Evolutionary conservation across 1,139 yeast genomes (phyloP), one percentile per base, ranked within the genome.

Genomic region (Kodamaea sp.): DNA sequence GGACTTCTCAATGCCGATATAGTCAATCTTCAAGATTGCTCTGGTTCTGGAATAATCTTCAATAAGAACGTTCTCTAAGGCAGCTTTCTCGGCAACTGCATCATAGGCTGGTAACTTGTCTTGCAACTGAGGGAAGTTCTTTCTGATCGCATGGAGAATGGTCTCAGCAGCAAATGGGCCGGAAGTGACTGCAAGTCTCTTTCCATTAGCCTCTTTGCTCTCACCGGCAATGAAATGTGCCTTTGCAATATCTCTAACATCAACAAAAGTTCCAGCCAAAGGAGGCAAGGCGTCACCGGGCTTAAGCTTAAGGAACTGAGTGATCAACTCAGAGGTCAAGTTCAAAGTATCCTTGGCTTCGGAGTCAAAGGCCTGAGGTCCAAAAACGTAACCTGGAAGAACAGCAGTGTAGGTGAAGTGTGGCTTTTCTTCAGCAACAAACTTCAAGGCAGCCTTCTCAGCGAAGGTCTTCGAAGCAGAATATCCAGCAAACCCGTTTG

Each of bases 211-310:
- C 1, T 53, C 39, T 5, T 43, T 51, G 18, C 57, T 51, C 31
- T 66, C 67, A 12, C 68, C 42, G 1, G 74, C 70, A 4, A 55
- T 48, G 16, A 69, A 48, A 37, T 70, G 76, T 9, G 68, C 57
- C 24, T 44, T 44, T 7, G 75, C 73, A 22, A 66, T 71, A 42
- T 70, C 75, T 41, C 73, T 59, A 7, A 69, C 75, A 37, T 70
- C 73, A 28, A 56, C 48, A 21, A 46, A 61, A 1, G 55, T 50
- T 13, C 63, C 67, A 5, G 40, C 52, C 28, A 53, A 51, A 35
- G 34, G 24, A 37, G 42, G 51, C 50, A 12, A 40, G 46, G 44
- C 37, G 8, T 43, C 35, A 36, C 24, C 44, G 4, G 50, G 40
- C 1, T 37, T 35, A 7, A 28, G 14, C 16, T 38, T 38, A 14